Base-by-base conservation (phyloP, 2,329 filamentous ascomycete genomes). In the Dothistroma pini region DNA sequence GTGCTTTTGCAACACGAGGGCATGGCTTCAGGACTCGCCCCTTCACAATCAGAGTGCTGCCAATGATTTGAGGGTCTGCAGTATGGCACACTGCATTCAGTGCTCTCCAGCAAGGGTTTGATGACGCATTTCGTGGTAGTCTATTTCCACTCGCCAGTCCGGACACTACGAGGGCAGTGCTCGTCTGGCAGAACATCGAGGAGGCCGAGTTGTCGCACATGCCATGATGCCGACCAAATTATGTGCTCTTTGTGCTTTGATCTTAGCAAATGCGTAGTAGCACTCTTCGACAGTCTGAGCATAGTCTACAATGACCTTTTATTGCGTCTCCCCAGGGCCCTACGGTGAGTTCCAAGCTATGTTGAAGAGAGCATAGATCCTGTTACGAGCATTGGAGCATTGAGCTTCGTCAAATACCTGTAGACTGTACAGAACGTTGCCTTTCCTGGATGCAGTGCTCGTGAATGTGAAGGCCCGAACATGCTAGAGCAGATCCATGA, bases 321-420 rank as follows among this genome's bases (percentile, higher is more conserved):
- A 5, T 31, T 31, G 25, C 21, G 7, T 44, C 16, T 31, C 21
- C 3, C 50, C 25, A 3, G 50, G 25, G 3, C 2, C 3, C 38
- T 12, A 44, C 16, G 16, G 38, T 12, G 38, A 44, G 7, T 3
- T 16, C 38, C 38, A 44, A 7, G 38, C 38, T 44, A 32, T 32
- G 50, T 34, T 52, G 12, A 52, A 21, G 8, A 52, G 21, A 4
- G 50, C 21, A 32, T 52, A 52, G 16, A 38, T 54, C 32, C 21
- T 21, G 9, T 35, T 31, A 25, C 31, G n/a, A 1, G 31, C 4
- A 41, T 41, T 32, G 9, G 52, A 35, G 32, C 52, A 54, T 41
- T 35, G 31, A 22, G 52, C 52, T 11, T 54, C 32, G 21, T 54
- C 52, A 16, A 54, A 54, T 31, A 54, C 52, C 21, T 54, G 52